phyloP scores from a whole-genome alignment of 1,284 basidiomycete genomes.

The Pyrrhoderma lamaoense region DNA sequence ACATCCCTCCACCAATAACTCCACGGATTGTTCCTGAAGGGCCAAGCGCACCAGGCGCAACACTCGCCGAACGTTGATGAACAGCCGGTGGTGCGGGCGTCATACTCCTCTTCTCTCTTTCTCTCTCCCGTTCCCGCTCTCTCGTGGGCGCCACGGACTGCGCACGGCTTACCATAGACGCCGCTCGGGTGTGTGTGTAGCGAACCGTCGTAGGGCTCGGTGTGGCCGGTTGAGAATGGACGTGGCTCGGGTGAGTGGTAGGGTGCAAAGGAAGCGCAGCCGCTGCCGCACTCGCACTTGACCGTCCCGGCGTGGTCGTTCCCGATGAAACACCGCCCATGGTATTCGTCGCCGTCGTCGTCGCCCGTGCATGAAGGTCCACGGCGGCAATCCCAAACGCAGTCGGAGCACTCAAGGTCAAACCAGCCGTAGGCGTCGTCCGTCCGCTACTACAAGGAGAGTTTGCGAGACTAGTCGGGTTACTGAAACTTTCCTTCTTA shows the following conservation, averaged over 20 bases:
- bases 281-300: conserved; percentile 14
- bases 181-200: conserved; percentile 1
- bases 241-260: background rate
- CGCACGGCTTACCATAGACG: background rate
- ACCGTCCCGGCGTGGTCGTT: conserved; percentile 6
- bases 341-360: background rate
- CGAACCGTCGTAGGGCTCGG: background rate
- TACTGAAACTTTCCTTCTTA: background rate
- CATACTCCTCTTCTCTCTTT: background rate
- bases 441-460: conserved; percentile 12
- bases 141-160: conserved; percentile 2
- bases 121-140: background rate
- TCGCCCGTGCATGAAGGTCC: background rate
- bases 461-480: conserved; percentile 3
- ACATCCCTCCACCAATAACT: conserved; percentile 1
- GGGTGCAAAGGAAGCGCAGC: conserved; percentile 5
- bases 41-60: conserved; percentile 10
- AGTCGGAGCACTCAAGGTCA: background rate
- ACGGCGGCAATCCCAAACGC: background rate
- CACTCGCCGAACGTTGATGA: conserved; percentile 16
- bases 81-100: conserved; percentile 12
- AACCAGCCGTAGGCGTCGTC: conserved; percentile 16
- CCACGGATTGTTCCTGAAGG: background rate
- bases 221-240: background rate
- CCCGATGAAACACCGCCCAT: background rate